These are phyloP conservation scores for Actinomortierella ambigua DNA, from an alignment of 371 early-diverging fungal species.

Conservation along the genomic window DNA sequence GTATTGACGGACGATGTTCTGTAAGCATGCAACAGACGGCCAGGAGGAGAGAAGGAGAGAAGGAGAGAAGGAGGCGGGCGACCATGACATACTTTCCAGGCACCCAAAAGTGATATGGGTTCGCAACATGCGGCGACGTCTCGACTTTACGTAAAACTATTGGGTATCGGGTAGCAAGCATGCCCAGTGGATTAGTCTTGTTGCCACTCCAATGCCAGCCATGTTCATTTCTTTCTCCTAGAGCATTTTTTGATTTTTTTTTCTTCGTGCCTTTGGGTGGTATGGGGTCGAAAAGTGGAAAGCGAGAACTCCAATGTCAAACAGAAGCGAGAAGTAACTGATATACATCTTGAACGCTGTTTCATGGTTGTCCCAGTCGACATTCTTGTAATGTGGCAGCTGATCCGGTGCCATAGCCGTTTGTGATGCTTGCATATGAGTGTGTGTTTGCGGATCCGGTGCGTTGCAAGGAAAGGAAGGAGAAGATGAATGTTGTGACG, in stretches of 20 bases:
- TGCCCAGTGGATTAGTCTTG: neutral
- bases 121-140: constrained; percentile 21
- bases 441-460: too few species aligned
- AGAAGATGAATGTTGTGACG: too few species aligned
- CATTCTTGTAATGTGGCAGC: constrained; percentile 35
- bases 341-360: constrained; percentile 27
- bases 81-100: constrained; percentile 28
- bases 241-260: neutral
- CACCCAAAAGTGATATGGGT: constrained; percentile 31
- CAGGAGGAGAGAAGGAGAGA: too few species aligned
- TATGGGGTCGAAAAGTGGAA: constrained; percentile 41
- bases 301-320: constrained; percentile 24
- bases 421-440: too few species aligned
- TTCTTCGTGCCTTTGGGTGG: constrained; percentile 32
- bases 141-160: constrained; percentile 36
- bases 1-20: too few species aligned
- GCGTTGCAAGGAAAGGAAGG: too few species aligned
- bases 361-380: constrained; percentile 27
- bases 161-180: too few species aligned
- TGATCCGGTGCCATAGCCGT: constrained; percentile 2
- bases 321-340: constrained; percentile 28
- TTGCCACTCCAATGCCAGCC: neutral
- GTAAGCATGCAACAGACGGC: too few species aligned
- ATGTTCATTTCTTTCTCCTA: neutral
- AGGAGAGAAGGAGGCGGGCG: too few species aligned